phyloP scores from a whole-genome alignment of 2,329 filamentous ascomycete genomes.

The Diaporthe aspalathi region DNA sequence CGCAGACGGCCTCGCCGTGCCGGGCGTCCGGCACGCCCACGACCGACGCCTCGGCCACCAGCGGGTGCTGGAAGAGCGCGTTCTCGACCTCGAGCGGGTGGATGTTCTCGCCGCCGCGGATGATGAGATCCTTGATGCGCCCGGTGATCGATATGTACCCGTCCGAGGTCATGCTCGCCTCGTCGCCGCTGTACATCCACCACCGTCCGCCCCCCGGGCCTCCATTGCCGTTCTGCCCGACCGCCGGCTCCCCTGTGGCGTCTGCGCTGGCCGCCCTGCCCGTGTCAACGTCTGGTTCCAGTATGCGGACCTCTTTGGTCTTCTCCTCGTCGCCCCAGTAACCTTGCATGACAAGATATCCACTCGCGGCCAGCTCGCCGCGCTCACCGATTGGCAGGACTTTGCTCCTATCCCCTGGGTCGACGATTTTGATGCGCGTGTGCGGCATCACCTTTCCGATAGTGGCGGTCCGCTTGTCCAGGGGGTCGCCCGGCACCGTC shows the following conservation, averaged over 20 bases:
- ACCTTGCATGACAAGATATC: conserved; percentile 90
- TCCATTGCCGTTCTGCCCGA: background rate
- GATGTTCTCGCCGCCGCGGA: conserved; percentile 94
- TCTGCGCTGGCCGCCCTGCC: conserved; percentile 39
- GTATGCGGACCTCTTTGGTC: conserved; percentile 74
- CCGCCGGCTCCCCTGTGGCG: conserved; percentile 36
- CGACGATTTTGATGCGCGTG: conserved; percentile 80
- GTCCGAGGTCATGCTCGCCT: conserved; percentile 83
- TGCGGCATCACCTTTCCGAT: conserved; percentile 89
- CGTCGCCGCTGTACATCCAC: conserved; percentile 96
- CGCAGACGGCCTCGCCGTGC: conserved; percentile 88
- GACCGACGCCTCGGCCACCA: conserved; percentile 81
- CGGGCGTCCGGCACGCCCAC: conserved; percentile 84
- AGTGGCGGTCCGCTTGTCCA: conserved; percentile 77
- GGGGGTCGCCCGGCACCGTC: conserved; percentile 82
- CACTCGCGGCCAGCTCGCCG: conserved; percentile 85
- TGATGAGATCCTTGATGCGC: conserved; percentile 94
- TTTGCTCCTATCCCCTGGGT: conserved; percentile 67
- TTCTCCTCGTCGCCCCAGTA: conserved; percentile 82
- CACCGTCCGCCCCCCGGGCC: conserved; percentile 63
- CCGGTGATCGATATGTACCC: conserved; percentile 92
- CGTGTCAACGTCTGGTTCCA: conserved; percentile 48
- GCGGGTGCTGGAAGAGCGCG: conserved; percentile 78
- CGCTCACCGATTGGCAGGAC: conserved; percentile 73
- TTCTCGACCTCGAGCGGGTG: conserved; percentile 95